Evolutionary conservation across 805 yeast species (phyloP).

Genomic region (Suhomyces prunicola): DNA sequence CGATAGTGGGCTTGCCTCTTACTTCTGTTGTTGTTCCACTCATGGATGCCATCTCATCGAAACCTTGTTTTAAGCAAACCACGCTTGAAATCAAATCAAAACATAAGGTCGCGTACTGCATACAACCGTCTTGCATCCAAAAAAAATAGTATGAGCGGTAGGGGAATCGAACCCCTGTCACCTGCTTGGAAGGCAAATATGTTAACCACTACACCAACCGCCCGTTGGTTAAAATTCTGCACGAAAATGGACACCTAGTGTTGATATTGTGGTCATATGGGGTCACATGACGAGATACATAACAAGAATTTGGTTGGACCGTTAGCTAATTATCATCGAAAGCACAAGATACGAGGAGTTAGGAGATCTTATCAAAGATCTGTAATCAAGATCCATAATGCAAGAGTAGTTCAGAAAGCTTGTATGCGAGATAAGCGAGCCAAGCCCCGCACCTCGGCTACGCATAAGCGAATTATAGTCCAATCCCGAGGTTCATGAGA

Average conservation of each 20-base stretch:
- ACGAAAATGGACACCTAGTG: not conserved
- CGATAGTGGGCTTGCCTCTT: slow-evolving; percentile 8
- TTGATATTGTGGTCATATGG: too few relatives aligned
- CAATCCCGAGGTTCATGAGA: too few relatives aligned
- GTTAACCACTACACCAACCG: slow-evolving; percentile 92
- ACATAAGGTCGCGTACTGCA: slow-evolving; percentile 1
- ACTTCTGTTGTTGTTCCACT: not conserved
- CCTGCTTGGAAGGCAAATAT: slow-evolving; percentile 92
- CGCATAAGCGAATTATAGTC: too few relatives aligned
- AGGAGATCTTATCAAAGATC: too few relatives aligned
- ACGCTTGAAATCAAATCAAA: not conserved
- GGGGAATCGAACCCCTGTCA: slow-evolving; percentile 95
- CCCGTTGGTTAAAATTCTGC: slow-evolving; percentile 35
- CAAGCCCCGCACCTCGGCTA: too few relatives aligned
- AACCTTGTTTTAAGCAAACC: not conserved
- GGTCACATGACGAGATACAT: too few relatives aligned
- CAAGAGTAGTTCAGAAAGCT: too few relatives aligned
- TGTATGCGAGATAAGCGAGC: too few relatives aligned
- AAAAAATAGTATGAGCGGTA: slow-evolving; percentile 57
- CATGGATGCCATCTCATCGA: not conserved
- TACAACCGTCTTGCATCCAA: not conserved
- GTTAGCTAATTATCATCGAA: too few relatives aligned
- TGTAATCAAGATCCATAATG: too few relatives aligned
- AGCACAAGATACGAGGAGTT: too few relatives aligned
- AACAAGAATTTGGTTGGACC: too few relatives aligned